phyloP scores from a whole-genome alignment of 805 yeast species.

The Starmerella bombicola region DNA sequence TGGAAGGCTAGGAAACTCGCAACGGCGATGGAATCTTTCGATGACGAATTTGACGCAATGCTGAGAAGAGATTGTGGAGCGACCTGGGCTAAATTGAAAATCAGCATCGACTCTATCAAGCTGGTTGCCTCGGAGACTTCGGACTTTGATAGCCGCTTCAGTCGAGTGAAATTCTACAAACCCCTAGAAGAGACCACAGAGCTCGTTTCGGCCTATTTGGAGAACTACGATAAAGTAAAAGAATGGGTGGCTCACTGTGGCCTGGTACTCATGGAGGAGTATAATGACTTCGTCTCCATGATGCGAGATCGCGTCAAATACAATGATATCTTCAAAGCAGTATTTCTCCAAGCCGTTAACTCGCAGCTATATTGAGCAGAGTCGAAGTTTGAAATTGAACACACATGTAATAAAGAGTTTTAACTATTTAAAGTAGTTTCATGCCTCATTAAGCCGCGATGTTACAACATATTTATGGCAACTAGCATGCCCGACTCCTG shows the following conservation, averaged over 20 bases:
- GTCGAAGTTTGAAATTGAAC: too few relatives aligned
- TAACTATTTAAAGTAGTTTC: too few relatives aligned
- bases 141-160: neutral
- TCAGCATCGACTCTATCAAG: neutral
- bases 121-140: too few relatives aligned
- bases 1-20: neutral
- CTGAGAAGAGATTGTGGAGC: neutral
- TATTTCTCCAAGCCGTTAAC: too few relatives aligned
- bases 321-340: neutral
- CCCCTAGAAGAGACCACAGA: neutral
- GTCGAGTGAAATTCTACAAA: neutral
- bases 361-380: too few relatives aligned
- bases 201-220: neutral
- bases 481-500: too few relatives aligned
- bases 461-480: too few relatives aligned
- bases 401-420: too few relatives aligned
- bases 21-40: neutral
- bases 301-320: neutral
- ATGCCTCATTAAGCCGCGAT: too few relatives aligned
- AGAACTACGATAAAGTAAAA: neutral
- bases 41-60: neutral
- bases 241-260: neutral
- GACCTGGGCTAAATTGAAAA: neutral
- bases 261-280: neutral
- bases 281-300: neutral